Base-by-base conservation (phyloP, 2,329 filamentous ascomycete genomes). In the Chaetoscypha palmicola region DNA sequence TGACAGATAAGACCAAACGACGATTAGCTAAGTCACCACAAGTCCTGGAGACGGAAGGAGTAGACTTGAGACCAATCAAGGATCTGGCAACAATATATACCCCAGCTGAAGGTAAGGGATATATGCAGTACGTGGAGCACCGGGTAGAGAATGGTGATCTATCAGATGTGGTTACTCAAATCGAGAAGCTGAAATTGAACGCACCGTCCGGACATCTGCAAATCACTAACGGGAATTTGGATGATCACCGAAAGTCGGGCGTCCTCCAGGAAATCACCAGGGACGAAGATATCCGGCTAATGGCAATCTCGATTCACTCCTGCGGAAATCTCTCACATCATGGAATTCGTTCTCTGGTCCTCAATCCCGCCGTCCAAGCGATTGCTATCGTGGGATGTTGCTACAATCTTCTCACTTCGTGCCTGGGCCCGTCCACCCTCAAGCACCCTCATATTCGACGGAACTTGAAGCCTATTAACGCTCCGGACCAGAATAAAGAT, bases 241-340 rank as follows among this genome's bases (percentile, higher is more conserved):
- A 48, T n/a, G 38, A 49, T 26, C 24, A 31, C 7, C 16, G 24
- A 33, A 19, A 36, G 24, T 39, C 45, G 10, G 41, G 45, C n/a
- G 41, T 44, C n/a, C 31, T 47, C 3, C 37, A 54, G 14, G 39
- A 49, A n/a, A 52, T 52, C 7, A 38, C 47, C 5, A 50, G 61
- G 37, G 58, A 64, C 45, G 52, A 62, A 14, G 65, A 71, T 11
- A 68, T 72, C 48, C 68, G 67, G 8, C 70, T 94, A 28, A 89
- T 96, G 82, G 86, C 91, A 12, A 82, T 97, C 22, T 97, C 92
- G 0, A 86, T 98, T 14, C 92, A 98, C 64, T 97, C 91, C 0
- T 98, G 92, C 61, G 92, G 92, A 21, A 97, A 98, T 55, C 79
- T 98, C n/a, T 85, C 94, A 1, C 92, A 98, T 64, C 90, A 94